Evolutionary conservation across 345 rosid species (phyloP).

Genomic region (Salix purpurea): DNA sequence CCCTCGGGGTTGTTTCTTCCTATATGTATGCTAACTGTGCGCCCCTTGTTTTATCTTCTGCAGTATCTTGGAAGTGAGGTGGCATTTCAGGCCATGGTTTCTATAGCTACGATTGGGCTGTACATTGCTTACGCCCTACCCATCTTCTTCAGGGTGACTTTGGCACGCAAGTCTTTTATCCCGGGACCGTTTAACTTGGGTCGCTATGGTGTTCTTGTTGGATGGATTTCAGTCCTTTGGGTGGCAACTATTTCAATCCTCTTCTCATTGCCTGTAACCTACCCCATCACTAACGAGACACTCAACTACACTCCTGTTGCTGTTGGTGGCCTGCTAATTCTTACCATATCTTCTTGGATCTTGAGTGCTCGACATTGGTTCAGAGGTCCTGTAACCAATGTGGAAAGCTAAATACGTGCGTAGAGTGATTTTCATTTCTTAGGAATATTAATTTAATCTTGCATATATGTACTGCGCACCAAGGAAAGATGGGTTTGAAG

Average conservation of each 20-base stretch:
- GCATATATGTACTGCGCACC: neutral
- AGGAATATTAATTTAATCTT: neutral
- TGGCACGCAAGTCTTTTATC: conserved; percentile 65
- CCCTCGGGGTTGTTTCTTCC: neutral
- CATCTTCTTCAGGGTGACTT: conserved; percentile 71
- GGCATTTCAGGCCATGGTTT: conserved; percentile 96
- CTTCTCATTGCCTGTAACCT: conserved; percentile 88
- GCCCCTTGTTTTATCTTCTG: conserved; percentile 14
- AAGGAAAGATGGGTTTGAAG: neutral
- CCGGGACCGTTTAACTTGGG: conserved; percentile 89
- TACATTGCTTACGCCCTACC: conserved; percentile 95
- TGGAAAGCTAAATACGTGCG: conserved; percentile 25
- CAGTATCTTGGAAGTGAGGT: conserved; percentile 89
- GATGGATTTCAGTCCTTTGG: conserved; percentile 90
- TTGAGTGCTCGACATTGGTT: conserved; percentile 77
- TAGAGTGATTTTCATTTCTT: neutral
- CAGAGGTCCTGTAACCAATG: conserved; percentile 72
- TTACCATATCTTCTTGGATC: conserved; percentile 59
- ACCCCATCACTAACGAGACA: conserved; percentile 69
- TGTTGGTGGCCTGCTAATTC: conserved; percentile 60
- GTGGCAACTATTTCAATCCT: conserved; percentile 81
- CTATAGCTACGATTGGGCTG: conserved; percentile 88
- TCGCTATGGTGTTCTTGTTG: conserved; percentile 51
- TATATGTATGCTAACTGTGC: neutral
- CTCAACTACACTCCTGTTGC: conserved; percentile 96